Conservation (phyloP, 768 basidiomycete species). For the Panellus pusillus region DNA sequence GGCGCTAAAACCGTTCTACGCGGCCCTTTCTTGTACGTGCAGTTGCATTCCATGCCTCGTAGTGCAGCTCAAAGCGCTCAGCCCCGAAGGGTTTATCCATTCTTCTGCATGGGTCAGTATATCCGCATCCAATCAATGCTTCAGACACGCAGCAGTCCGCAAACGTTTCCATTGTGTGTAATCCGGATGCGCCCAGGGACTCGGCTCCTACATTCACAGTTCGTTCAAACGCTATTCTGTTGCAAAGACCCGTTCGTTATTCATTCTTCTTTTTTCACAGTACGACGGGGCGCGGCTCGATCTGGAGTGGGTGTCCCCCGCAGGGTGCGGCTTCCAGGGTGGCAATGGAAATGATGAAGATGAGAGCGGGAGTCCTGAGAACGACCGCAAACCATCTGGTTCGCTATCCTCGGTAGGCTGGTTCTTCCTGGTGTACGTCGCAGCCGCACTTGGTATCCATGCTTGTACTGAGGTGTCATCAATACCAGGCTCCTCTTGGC, state of each 20-base stretch:
- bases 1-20: constrained; percentile 32
- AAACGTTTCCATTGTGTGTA: constrained; percentile 62
- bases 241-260: neutral
- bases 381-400: constrained; percentile 33
- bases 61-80: constrained; percentile 25
- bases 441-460: neutral
- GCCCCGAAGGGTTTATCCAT: constrained; percentile 58
- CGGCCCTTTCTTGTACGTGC: constrained; percentile 40
- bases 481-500: constrained; percentile 57
- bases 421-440: constrained; percentile 80
- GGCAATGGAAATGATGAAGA: constrained; percentile 28
- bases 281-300: constrained; percentile 58
- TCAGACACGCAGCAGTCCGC: constrained; percentile 55
- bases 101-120: constrained; percentile 57
- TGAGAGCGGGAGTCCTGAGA: constrained; percentile 18
- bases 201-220: neutral
- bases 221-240: neutral
- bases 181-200: constrained; percentile 29
- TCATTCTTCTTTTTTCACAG: neutral
- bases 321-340: constrained; percentile 52
- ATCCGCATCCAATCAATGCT: constrained; percentile 50
- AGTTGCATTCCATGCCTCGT: neutral
- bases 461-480: constrained; percentile 1
- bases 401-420: constrained; percentile 77
- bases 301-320: constrained; percentile 63